Conservation (phyloP, 208 protist species). For the Leishmania gerbilli region DNA sequence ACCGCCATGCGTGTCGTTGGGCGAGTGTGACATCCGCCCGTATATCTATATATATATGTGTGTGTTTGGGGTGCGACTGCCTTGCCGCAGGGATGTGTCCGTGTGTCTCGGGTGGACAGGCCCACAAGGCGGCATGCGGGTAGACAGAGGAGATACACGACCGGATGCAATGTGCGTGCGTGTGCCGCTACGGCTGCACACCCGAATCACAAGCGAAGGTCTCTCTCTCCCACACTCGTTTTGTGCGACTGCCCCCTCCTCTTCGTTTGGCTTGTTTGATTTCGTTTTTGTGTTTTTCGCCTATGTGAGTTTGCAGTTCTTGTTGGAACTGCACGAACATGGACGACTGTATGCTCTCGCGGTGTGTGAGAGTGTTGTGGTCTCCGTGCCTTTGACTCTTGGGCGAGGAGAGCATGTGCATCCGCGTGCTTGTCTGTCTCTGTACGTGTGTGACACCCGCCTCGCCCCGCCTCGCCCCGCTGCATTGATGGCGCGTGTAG, state of each 20-base stretch:
- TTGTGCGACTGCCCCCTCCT: background rate
- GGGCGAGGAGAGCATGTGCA: background rate
- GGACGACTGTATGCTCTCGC: background rate
- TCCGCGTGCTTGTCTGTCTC: background rate
- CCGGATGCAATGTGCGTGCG: background rate
- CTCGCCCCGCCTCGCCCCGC: too few species aligned
- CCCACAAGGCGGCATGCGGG: background rate
- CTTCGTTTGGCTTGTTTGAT: background rate
- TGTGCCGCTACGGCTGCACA: background rate
- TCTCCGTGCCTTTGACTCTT: background rate
- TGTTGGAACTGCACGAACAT: background rate
- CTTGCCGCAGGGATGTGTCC: background rate
- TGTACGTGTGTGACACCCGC: background rate
- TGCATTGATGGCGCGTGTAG: background rate
- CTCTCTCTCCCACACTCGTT: background rate
- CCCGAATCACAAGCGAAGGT: background rate
- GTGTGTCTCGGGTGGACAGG: background rate
- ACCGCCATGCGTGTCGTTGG: background rate
- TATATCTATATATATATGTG: constrained; percentile 1
- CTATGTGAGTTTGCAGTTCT: background rate
- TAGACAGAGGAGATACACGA: background rate
- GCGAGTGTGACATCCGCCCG: background rate
- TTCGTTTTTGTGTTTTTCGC: too few species aligned
- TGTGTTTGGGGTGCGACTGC: background rate
- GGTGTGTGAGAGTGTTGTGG: background rate